phyloP scores from a whole-genome alignment of 1,284 basidiomycete species.

The Puccinia brachypodii region DNA sequence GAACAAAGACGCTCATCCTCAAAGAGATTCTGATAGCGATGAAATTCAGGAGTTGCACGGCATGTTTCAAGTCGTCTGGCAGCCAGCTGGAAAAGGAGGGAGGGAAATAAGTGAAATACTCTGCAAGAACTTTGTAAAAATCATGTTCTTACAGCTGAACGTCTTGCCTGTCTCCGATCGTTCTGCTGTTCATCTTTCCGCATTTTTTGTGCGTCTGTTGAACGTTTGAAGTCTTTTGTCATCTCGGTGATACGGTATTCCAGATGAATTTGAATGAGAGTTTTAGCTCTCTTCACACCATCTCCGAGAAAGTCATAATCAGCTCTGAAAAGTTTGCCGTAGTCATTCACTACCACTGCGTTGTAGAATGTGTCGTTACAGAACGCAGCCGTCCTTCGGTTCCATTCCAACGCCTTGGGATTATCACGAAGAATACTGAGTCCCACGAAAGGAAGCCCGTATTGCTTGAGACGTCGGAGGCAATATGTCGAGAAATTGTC shows the following conservation, averaged over 20 bases:
- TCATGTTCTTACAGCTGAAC: not conserved
- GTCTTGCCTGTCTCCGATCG: not conserved
- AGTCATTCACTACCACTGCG: not conserved
- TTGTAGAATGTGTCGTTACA: conserved; percentile 16
- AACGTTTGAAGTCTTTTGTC: conserved; percentile 6
- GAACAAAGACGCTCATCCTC: not conserved
- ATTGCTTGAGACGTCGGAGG: not conserved
- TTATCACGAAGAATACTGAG: not conserved
- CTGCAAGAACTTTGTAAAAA: not conserved
- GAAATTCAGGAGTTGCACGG: not conserved
- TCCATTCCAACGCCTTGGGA: conserved; percentile 22
- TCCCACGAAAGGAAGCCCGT: conserved; percentile 17
- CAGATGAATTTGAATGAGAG: not conserved
- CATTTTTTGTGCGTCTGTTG: not conserved
- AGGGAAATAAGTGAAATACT: not conserved
- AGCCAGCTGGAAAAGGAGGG: not conserved
- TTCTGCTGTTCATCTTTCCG: not conserved
- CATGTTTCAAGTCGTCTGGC: not conserved
- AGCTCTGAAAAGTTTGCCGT: not conserved
- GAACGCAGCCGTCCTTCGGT: not conserved
- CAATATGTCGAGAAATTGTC: not conserved
- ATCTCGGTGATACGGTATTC: not conserved
- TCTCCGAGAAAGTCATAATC: not conserved
- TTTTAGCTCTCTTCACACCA: not conserved
- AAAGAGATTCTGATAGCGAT: not conserved